Evolutionary conservation across 2,329 filamentous ascomycete species (phyloP).

Genomic region (Stemphylium lycopersici): DNA sequence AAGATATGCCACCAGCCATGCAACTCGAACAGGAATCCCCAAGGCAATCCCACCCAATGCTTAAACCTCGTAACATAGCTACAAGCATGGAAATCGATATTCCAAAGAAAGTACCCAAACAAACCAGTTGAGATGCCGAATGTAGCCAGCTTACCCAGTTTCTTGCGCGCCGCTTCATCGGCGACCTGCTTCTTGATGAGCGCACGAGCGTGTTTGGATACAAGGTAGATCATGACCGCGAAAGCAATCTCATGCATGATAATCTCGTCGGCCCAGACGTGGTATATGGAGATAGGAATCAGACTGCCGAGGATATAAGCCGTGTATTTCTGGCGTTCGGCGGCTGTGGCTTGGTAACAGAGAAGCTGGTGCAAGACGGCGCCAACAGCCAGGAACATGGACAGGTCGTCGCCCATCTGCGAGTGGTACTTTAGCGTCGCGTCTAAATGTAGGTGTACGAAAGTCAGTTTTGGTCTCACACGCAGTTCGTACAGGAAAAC

Average conservation of each 20-base stretch:
- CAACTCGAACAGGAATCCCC: conserved; percentile 62
- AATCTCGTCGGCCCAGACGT: conserved; percentile 49
- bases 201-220: conserved; percentile 38
- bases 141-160: conserved; percentile 33
- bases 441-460: conserved; percentile 19
- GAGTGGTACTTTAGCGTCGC: conserved; percentile 54
- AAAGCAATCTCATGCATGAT: conserved; percentile 48
- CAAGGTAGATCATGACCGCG: conserved; percentile 50
- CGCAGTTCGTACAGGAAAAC: too few relatives aligned
- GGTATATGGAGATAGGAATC: conserved; percentile 45
- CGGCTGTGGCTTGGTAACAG: conserved; percentile 46
- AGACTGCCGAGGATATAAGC: conserved; percentile 36
- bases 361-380: conserved; percentile 60
- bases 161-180: conserved; percentile 27
- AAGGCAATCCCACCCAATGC: conserved; percentile 58
- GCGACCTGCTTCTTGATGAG: conserved; percentile 38
- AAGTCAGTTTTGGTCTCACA: too few relatives aligned
- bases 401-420: conserved; percentile 63
- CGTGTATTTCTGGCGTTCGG: conserved; percentile 33
- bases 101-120: conserved; percentile 62
- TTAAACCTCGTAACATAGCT: conserved; percentile 55
- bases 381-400: conserved; percentile 62
- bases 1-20: conserved; percentile 71
- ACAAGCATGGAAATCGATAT: conserved; percentile 63
- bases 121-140: conserved; percentile 52